Evolutionary conservation across 192 early-diverging fungal genomes (phyloP), one percentile per base, ranked within the genome.

Genomic region (Radiomyces spectabilis): DNA sequence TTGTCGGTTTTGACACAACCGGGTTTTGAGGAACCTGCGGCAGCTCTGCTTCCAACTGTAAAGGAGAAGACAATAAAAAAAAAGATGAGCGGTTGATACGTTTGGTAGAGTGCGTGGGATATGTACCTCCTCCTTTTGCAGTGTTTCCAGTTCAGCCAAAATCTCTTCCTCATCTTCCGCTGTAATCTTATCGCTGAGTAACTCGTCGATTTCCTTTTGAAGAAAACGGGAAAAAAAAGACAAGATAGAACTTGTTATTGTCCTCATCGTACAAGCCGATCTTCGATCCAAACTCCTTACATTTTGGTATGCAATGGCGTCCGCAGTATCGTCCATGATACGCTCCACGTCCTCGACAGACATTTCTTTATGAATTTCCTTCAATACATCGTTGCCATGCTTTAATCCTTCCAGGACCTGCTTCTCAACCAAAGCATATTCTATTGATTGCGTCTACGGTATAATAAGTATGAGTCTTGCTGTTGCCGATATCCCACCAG

Each of bases 291-390:
- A 6, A n/a, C 4, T 50, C 19, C 53, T 61, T 66, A 89, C 88
- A 40, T 93, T 87, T 68, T 99, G 96, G 61, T 97, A 97, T 1
- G 87, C 90, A 63, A 99, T 92, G 10, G 87, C 90, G 34, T 99
- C 97, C 3, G 86, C 89, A 1, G 94, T 97, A 49, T 99, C 94
- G 55, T 97, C 94, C 81, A 97, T 92, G 33, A 99, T 73, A 37
- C 82, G 80, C 44, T 99, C 90, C 0, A 97, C 93, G 35, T 88
- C 82, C n/a, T 95, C 89, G 29, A 99, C 53, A 18, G 85, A 86
- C 74, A 85, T 91, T 56, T 92, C 90, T 55, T 86, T 81, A 59
- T 94, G 80, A 41, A 94, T 75, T 57, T 86, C 77, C 41, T 86
- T 86, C 58, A 97, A 74, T 9, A 94, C 88, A 26, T 77, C 79